Base-by-base conservation (phyloP, 139 green algal species). In the Chlamydomonas sp. region DNA sequence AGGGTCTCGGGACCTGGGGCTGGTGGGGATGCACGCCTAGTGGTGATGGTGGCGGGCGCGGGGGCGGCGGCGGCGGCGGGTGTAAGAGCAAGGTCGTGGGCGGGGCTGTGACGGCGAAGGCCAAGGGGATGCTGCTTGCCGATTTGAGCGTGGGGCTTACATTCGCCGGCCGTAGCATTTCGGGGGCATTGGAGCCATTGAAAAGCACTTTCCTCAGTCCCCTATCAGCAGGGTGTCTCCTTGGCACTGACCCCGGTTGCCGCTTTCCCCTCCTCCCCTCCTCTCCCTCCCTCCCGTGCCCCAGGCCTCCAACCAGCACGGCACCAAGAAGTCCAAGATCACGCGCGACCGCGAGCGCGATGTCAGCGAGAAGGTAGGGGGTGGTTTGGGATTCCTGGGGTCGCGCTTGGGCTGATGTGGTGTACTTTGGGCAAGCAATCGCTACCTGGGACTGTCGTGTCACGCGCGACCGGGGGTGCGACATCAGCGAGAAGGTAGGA, bases 311-410 rank as follows among this genome's bases (percentile, higher is more conserved):
- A 86, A 86, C 71, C 71, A 79, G 82, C 20, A 94, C 66, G 96
- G 87, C 31, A 78, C 88, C 77, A 99, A 99, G 94, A 96, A 96
- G 90, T 96, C 88, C 89, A 99, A 99, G 90, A 90, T 99, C 76
- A 98, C 98, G 5, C 93, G 98, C 57, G 98, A 99, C 92, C 87
- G 95, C n/a, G 89, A 99, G 85, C 92, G 97, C 58, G 97, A 99
- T 88, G 93, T 99, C 74, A 96, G 92, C 31, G 97, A 99, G 90
- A 97, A 97, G 91, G 93, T 99, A 88, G 77, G 64, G 12, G 64
- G 9, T 69, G 64, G 8, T 9, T 69, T 69, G 64, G 64, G 9
- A 12, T 16, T 49, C 31, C 31, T 49, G 31, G 31, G 68, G 68
- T 74, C 16, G 16, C 68, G 68, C 16, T 74, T 74, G 14, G 68